Evolutionary conservation across 2,329 filamentous ascomycete species (phyloP), one percentile per base, ranked within the genome.

Genomic region (Hortaea sp.): DNA sequence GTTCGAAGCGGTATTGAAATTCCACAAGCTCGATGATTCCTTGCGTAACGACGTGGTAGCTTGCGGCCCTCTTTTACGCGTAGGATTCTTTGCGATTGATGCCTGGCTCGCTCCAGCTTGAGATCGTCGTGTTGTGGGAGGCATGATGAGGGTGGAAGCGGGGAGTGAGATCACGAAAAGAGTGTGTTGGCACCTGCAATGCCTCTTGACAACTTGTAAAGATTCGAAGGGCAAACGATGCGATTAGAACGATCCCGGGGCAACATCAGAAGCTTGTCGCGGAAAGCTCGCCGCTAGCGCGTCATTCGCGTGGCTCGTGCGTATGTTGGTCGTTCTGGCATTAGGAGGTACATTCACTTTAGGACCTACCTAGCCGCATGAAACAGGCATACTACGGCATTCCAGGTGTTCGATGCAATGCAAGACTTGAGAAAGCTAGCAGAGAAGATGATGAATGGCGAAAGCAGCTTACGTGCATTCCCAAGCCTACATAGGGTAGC

Each of bases 121-220:
- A 6, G 51, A 52, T 10, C 52, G 45, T 20, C 53, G 46, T 29
- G 51, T 55, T 31, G 41, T 28, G 6, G 50, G 48, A n/a, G 48
- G 38, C 50, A 53, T 53, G 13, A 42, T 40, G 20, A 20, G 4
- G 4, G 20, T 20, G 20, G 20, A 20, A 20, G 20, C 2, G 20
- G 2, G 20, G 4, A 20, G 4, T 20, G 20, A 20, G 20, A 20
- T 20, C 2, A 20, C 20, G 20, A 20, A 20, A 20, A 20, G 20
- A 20, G 20, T 2, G 20, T 20, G 20, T 20, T 20, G 20, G 20
- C 20, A 20, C 20, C 20, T 20, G 20, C 20, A 20, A 20, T 20
- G 20, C 20, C 20, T 20, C 20, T 20, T 20, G 20, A 20, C 20
- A 20, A 20, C 20, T 4, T 20, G 20, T 20, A 20, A 20, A 20